phyloP scores from a whole-genome alignment of 345 rosid species.

The Microthlaspi erraticum region DNA sequence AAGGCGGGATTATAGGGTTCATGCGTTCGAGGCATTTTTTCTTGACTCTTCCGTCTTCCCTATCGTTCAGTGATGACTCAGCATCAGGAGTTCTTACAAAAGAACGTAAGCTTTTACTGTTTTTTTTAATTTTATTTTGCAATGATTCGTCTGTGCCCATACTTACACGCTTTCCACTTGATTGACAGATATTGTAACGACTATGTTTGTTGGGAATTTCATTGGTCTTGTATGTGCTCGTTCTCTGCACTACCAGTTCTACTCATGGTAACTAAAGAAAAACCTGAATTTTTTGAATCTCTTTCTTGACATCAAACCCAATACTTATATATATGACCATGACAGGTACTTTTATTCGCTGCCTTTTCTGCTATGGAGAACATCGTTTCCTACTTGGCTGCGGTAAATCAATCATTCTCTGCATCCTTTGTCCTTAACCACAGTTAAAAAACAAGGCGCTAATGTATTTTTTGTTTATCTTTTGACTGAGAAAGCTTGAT shows the following conservation, averaged over 20 bases:
- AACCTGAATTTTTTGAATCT: not conserved
- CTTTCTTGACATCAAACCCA: not conserved
- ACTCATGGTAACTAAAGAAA: slow-evolving; percentile 70
- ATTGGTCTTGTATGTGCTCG: slow-evolving; percentile 90
- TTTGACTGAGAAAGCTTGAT: slow-evolving; percentile 54
- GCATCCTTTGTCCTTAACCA: not conserved
- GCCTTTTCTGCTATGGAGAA: slow-evolving; percentile 85
- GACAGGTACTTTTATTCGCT: slow-evolving; percentile 88
- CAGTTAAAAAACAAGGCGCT: not conserved
- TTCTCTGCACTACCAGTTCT: slow-evolving; percentile 95
- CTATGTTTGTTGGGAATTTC: slow-evolving; percentile 88
- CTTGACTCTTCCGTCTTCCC: slow-evolving; percentile 45
- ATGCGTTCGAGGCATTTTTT: slow-evolving; percentile 54
- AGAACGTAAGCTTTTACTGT: slow-evolving; percentile 62
- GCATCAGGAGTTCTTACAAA: slow-evolving; percentile 52
- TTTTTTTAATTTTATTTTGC: not conserved
- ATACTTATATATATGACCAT: slow-evolving; percentile 22
- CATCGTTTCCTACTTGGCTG: slow-evolving; percentile 63
- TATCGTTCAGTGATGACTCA: slow-evolving; percentile 44
- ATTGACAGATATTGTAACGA: slow-evolving; percentile 67
- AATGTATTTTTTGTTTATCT: slow-evolving; percentile 16
- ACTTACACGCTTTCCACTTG: slow-evolving; percentile 33
- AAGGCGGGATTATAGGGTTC: slow-evolving; percentile 80
- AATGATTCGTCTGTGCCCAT: slow-evolving; percentile 15
- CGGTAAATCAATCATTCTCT: slow-evolving; percentile 53